Percentiles rank a stretch among this genome's conserved stretches.
These are phyloP conservation scores for Citrullus amarus DNA, from an alignment of 306 rosid genomes.

Conservation along the genomic window DNA sequence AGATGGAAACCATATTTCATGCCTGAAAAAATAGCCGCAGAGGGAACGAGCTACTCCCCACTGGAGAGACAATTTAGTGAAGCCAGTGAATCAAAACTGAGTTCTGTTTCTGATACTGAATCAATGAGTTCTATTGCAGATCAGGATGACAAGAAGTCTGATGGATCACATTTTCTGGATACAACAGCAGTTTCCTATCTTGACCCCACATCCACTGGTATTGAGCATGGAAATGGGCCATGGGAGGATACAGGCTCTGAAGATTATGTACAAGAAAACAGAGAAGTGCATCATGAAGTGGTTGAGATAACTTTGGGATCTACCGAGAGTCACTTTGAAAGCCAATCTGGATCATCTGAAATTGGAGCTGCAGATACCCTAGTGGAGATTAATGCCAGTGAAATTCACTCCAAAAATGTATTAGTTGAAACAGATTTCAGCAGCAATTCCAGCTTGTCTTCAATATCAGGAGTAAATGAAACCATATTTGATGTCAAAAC, in stretches of 20 bases:
- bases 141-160: constrained; percentile 52
- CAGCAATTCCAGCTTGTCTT: constrained; percentile 46
- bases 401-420: constrained; percentile 29
- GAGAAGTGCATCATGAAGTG: constrained; percentile 32
- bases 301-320: constrained; percentile 54
- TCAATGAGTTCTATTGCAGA: constrained; percentile 59
- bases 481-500: constrained; percentile 21
- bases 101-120: constrained; percentile 84
- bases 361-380: constrained; percentile 20
- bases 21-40: constrained; percentile 53
- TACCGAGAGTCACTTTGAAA: constrained; percentile 31
- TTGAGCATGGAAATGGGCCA: constrained; percentile 36
- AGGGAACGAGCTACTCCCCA: constrained; percentile 50
- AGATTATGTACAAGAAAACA: constrained; percentile 25
- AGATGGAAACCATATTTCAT: constrained; percentile 69
- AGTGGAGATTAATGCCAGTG: constrained; percentile 23
- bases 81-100: constrained; percentile 68
- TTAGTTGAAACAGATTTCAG: constrained; percentile 37
- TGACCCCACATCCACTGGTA: constrained; percentile 29
- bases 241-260: constrained; percentile 39
- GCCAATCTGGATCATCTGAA: constrained; percentile 22
- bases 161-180: constrained; percentile 49
- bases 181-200: constrained; percentile 26
- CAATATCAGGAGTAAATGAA: constrained; percentile 47
- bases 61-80: constrained; percentile 71